Conservation (phyloP, 2,329 filamentous ascomycete genomes). For the Pseudogymnoascus sp. region DNA sequence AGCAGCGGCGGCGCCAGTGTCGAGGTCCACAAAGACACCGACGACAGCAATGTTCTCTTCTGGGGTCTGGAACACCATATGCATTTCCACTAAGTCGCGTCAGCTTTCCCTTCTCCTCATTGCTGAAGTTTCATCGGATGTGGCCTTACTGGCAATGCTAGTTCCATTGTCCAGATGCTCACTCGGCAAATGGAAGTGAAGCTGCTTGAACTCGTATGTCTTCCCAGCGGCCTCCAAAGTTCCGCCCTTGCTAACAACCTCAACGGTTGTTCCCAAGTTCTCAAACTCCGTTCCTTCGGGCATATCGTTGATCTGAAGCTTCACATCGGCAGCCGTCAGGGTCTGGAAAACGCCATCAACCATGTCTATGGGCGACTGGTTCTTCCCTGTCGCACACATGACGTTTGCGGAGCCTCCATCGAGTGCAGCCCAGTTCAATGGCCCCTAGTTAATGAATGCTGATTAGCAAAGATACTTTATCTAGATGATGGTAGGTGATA, state of each 20-base stretch:
- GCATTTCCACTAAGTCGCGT: constrained; percentile 39
- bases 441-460: neutral
- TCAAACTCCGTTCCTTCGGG: constrained; percentile 9
- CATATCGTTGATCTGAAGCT: constrained; percentile 2
- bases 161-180: constrained; percentile 44
- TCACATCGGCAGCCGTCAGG: neutral
- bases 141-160: constrained; percentile 36
- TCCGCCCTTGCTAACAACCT: constrained; percentile 8
- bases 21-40: constrained; percentile 36
- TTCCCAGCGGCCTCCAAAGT: constrained; percentile 10
- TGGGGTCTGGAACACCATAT: constrained; percentile 49
- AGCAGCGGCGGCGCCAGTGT: constrained; percentile 21
- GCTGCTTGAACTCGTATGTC: constrained; percentile 32
- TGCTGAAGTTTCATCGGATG: neutral
- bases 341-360: neutral
- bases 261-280: constrained; percentile 10
- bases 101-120: constrained; percentile 9
- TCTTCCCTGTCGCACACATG: neutral
- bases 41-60: constrained; percentile 35
- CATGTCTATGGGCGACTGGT: constrained; percentile 9
- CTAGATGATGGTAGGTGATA: neutral
- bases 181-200: constrained; percentile 53
- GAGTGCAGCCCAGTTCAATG: constrained; percentile 4
- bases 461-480: neutral
- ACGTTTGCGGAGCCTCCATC: constrained; percentile 1